Conservation (phyloP, 2,329 filamentous ascomycete species). For the Cytospora chrysosperma region DNA sequence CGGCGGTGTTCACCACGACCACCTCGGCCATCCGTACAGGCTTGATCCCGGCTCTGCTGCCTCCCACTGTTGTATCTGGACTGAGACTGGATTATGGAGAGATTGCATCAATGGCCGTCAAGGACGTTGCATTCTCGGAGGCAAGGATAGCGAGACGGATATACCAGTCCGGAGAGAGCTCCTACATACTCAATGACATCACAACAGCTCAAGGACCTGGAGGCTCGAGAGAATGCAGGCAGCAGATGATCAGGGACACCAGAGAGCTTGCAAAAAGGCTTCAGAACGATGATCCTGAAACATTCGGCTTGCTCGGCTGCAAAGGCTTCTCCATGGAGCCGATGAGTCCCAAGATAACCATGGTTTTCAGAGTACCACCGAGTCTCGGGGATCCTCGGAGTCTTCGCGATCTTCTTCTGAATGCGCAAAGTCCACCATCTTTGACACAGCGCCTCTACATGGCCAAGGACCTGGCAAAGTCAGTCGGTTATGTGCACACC, state of each 20-base stretch:
- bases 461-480: conserved; percentile 1
- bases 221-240: not conserved
- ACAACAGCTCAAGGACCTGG: not conserved
- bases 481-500: not conserved
- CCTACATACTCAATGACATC: not conserved
- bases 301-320: conserved; percentile 6
- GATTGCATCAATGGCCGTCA: not conserved
- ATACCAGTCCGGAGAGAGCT: too few relatives aligned
- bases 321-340: not conserved
- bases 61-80: not conserved
- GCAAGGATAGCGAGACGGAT: not conserved
- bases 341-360: not conserved
- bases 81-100: not conserved
- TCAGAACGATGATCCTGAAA: not conserved
- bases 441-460: not conserved
- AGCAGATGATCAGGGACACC: not conserved
- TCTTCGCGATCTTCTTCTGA: conserved; percentile 1
- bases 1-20: not conserved
- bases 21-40: not conserved
- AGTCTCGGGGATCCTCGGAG: not conserved
- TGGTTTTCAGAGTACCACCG: not conserved
- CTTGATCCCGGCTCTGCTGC: not conserved
- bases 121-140: not conserved
- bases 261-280: conserved; percentile 4
- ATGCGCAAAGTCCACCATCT: not conserved